A percentile compares a stretch with the other conserved stretches of the same genome.
Evolutionary conservation across 305 asterid species (phyloP).

Genomic region (Fraxinus ornus): DNA sequence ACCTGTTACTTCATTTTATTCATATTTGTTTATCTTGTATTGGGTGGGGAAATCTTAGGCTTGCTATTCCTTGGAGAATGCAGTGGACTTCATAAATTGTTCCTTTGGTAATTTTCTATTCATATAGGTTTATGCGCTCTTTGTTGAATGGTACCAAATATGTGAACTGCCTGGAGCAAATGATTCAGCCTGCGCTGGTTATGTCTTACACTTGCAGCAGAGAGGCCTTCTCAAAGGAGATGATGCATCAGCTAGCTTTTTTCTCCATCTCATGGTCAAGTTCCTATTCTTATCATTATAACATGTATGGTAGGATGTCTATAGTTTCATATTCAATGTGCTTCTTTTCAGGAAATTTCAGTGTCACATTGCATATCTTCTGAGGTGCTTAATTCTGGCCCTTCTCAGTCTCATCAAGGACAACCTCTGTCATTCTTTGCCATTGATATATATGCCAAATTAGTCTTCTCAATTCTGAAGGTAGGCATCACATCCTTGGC

Average conservation of each 20-base stretch:
- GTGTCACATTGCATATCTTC: constrained; percentile 85
- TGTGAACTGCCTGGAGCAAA: constrained; percentile 86
- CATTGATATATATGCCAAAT: constrained; percentile 81
- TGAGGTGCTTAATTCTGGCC: constrained; percentile 63
- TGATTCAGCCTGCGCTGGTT: constrained; percentile 71
- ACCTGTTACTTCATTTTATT: not conserved
- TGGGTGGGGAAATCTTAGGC: not conserved
- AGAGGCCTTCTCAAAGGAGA: constrained; percentile 91
- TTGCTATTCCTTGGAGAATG: not conserved
- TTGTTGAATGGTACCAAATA: constrained; percentile 84
- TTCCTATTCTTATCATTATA: constrained; percentile 6
- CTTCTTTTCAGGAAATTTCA: constrained; percentile 65
- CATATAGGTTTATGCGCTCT: constrained; percentile 64
- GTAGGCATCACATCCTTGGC: constrained; percentile 37
- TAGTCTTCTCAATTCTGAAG: constrained; percentile 86
- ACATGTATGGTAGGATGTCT: not conserved
- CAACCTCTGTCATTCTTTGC: constrained; percentile 92
- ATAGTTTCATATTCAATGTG: not conserved
- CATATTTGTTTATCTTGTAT: constrained; percentile 17
- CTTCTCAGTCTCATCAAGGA: constrained; percentile 65
- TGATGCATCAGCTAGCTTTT: constrained; percentile 79
- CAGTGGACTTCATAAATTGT: constrained; percentile 1
- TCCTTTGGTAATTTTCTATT: constrained; percentile 11
- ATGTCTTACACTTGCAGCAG: constrained; percentile 64
- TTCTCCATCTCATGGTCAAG: constrained; percentile 72